Evolutionary conservation across 2,329 filamentous ascomycete species (phyloP).

Genomic region (Monosporascus cannonballus): DNA sequence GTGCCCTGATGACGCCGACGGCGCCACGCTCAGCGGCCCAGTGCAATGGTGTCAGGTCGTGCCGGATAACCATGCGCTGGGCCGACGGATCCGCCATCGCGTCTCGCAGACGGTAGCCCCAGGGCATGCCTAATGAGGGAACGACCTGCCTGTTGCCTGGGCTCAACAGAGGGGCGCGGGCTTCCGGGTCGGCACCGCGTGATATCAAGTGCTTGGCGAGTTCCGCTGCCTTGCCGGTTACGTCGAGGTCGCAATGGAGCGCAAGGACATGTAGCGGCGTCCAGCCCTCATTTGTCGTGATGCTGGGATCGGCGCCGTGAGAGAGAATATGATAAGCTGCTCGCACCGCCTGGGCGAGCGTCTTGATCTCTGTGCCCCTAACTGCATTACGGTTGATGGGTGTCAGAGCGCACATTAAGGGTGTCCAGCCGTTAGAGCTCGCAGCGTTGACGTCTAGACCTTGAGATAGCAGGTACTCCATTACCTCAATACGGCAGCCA

Average conservation of each 20-base stretch:
- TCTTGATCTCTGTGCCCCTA: not conserved
- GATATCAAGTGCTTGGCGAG: too few species aligned
- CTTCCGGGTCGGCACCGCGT: too few species aligned
- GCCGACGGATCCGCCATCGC: too few species aligned
- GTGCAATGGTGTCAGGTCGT: not conserved
- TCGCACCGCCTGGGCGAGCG: not conserved
- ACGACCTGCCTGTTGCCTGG: not conserved
- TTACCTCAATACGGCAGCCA: not conserved
- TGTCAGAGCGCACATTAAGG: not conserved
- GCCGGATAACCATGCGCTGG: too few species aligned
- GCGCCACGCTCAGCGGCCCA: conserved; percentile 3
- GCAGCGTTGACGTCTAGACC: not conserved
- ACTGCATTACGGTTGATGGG: not conserved
- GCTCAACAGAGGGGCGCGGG: not conserved
- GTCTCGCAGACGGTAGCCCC: too few species aligned
- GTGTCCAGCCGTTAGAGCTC: not conserved
- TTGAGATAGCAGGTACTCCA: not conserved
- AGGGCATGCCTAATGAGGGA: too few species aligned
- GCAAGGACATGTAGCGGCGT: not conserved
- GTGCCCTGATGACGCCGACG: not conserved
- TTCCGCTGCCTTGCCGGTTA: not conserved
- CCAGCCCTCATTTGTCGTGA: not conserved
- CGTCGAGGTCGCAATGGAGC: not conserved
- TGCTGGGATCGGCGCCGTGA: not conserved
- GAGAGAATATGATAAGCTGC: not conserved